Evolutionary conservation across 345 rosid genomes (phyloP), one percentile per base, ranked within the genome.

Genomic region (Brassica carinata): DNA sequence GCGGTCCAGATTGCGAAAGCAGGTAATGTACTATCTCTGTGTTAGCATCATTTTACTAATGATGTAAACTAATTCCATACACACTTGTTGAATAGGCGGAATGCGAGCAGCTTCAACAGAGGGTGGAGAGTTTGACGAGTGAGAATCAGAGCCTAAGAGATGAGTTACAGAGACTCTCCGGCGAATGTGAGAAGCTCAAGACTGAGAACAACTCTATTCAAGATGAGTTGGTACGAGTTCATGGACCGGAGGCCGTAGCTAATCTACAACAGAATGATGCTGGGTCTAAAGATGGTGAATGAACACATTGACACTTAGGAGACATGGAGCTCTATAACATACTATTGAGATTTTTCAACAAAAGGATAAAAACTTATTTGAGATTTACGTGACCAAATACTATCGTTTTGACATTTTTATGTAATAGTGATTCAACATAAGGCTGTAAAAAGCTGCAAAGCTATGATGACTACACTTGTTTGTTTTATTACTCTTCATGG

Each of bases 1-100:
- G 79, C 87, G 99, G 74, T 96, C 99, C 59, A 90, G 99, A 86
- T 80, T 93, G 85, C 95, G 99, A 5, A 96, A 96, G 85, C 99
- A 96, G 97, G 99, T 93, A 84, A 17, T 26, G 27, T 7, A 43
- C 3, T 14, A 27, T 31, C 8, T 43, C 17, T 43, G 7, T 64
- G 33, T 65, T n/a, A 43, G 40, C 17, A 51, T 53, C 57, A 33
- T 53, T n/a, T 11, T 11, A n/a, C 34, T 65, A 27, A 67, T 77
- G 34, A 30, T 59, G 58, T n/a, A 45, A 81, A 5, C 33, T 4
- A 57, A 48, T 17, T 45, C 9, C 10, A 5, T 55, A 58, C 38
- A 0, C 8, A 74, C 61, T 5, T 34, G 38, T 63, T 34, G 51
- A 61, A 34, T 71, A 93, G 99, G 98, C 88, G 7, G 99, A 93